These are phyloP conservation scores for Leccinum fuscescens DNA, from an alignment of 1,284 basidiomycete genomes.

Conservation along the genomic window DNA sequence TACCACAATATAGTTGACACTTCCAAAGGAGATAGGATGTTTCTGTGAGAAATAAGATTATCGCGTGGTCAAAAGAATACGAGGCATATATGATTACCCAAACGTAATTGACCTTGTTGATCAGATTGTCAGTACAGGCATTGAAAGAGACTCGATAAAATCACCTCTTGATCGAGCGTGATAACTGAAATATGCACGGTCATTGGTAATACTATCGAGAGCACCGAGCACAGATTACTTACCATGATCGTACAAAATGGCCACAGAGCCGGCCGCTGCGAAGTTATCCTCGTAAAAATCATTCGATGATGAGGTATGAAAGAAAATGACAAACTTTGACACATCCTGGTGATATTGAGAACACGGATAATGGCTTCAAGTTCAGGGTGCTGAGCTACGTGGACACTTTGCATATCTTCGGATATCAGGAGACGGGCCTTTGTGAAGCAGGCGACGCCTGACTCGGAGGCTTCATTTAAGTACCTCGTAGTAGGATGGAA, in stretches of 20 bases:
- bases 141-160: neutral
- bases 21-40: neutral
- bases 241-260: conserved; percentile 12
- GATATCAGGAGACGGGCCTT: neutral
- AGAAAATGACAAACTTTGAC: neutral
- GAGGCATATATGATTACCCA: conserved; percentile 3
- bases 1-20: neutral
- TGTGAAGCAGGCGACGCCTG: neutral
- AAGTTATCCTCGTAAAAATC: neutral
- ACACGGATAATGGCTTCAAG: neutral
- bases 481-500: neutral
- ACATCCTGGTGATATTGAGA: neutral
- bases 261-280: neutral
- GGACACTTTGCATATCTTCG: neutral
- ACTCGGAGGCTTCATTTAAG: neutral
- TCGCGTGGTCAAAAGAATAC: neutral
- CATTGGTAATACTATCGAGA: neutral
- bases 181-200: conserved; percentile 4
- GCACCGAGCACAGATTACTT: neutral
- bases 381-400: neutral
- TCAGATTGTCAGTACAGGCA: neutral
- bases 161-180: conserved; percentile 13
- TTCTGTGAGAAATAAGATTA: neutral
- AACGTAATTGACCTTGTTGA: conserved; percentile 15
- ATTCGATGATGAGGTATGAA: neutral